A percentile compares a stretch with the other conserved stretches of the same genome.
Evolutionary conservation across 768 basidiomycete species (phyloP).

Genomic region (Pluteus cervinus): DNA sequence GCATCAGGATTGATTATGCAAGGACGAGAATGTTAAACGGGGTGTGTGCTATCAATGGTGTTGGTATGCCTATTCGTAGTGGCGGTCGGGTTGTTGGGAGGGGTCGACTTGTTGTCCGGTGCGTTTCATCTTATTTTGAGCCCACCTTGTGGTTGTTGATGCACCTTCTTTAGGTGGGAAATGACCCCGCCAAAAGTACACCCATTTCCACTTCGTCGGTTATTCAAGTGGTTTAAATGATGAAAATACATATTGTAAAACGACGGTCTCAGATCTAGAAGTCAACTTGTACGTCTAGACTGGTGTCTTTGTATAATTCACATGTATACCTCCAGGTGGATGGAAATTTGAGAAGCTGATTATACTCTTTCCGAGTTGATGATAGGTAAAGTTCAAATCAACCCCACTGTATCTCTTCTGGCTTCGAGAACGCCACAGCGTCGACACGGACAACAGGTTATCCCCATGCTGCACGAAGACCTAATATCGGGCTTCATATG

Average conservation of each 20-base stretch:
- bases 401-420: no score
- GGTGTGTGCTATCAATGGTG: constrained; percentile 44
- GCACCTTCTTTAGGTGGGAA: constrained; percentile 28
- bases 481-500: no score
- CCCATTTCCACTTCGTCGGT: constrained; percentile 23
- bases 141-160: constrained; percentile 1
- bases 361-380: no score
- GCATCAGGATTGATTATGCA: constrained; percentile 46
- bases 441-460: no score
- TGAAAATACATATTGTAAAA: neutral
- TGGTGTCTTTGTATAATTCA: no score
- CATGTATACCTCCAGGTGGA: no score
- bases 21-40: constrained; percentile 45
- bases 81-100: constrained; percentile 45
- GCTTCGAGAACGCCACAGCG: no score
- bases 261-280: no score
- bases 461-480: no score
- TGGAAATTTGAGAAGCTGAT: no score
- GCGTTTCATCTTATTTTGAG: constrained; percentile 15
- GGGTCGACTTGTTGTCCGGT: constrained; percentile 64
- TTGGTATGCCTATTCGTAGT: constrained; percentile 66
- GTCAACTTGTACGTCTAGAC: no score
- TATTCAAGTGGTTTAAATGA: constrained; percentile 14
- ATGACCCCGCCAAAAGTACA: constrained; percentile 25
- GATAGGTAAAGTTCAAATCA: no score